Base-by-base conservation (phyloP, 495 filamentous ascomycete genomes). In the Trichoderma reesei region DNA sequence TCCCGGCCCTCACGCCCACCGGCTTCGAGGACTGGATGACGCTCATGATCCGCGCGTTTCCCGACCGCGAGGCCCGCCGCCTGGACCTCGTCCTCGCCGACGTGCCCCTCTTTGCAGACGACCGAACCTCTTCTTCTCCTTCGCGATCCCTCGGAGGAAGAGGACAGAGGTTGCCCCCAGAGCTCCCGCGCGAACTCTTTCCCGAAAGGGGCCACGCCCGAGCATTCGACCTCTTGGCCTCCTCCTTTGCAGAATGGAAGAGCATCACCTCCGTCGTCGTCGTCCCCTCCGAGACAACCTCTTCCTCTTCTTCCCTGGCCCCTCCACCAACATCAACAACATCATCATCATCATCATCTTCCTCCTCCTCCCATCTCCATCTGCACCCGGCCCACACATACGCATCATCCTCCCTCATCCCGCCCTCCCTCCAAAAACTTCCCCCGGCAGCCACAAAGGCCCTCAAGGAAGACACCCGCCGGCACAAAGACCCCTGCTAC, bases 11-110 rank as follows among this genome's bases (percentile, higher is more conserved):
- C 16, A 96, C 92, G 1, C 88, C 90, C 3, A 69, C 79, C 37
- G 93, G 93, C 3, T 98, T 96, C 72, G 81, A 88, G 65, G 75
- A 75, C 63, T 96, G 89, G 86, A 85, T 88, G 72, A 91, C 89
- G 0, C 75, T 85, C 26, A 79, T 88, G 74, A 88, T 96, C 60
- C 84, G 85, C 68, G 88, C 90, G 14, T 81, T 91, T 67, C 92
- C 93, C 2, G 85, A 90, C 41, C 82, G 84, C 56, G 93, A 98
- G 74, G 86, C 85, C 65, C 79, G 83, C 54, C 83, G 93, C 5
- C 75, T 98, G 0, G 82, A 86, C 51, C 90, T 86, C 65, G 85
- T 91, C 10, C 83, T 92, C 3, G 70, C 83, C 5, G 81, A 86
- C 61, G 86, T 94, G 80, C 89, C 90, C 1, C 88, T 96, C 69